Percentiles rank a stretch among this genome's conserved stretches.
Conservation (phyloP, 2,329 filamentous ascomycete species). For the Gyromitra esculenta region DNA sequence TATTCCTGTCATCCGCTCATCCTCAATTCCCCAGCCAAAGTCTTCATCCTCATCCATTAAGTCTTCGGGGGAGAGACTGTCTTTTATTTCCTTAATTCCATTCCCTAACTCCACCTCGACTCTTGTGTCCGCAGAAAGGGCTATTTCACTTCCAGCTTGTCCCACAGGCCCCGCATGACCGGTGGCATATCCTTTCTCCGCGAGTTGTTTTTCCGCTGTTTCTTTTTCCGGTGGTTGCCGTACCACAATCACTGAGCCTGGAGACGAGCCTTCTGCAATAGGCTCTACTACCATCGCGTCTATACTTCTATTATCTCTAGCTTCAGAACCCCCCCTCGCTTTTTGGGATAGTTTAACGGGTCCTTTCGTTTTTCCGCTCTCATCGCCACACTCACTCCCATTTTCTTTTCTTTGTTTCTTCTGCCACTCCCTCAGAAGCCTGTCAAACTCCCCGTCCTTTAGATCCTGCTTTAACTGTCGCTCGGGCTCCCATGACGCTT, state of each 20-base stretch:
- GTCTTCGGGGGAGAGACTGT: constrained; percentile 22
- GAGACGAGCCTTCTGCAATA: neutral
- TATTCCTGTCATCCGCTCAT: constrained; percentile 7
- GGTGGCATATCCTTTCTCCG: constrained; percentile 1
- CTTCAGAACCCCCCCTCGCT: neutral
- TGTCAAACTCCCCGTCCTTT: constrained; percentile 35
- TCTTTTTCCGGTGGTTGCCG: neutral
- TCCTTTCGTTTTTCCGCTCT: neutral
- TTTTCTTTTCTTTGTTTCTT: neutral
- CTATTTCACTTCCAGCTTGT: neutral
- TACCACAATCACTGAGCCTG: neutral
- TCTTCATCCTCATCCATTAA: constrained; percentile 21
- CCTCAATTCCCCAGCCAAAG: constrained; percentile 22
- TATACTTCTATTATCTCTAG: neutral
- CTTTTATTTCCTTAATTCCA: constrained; percentile 17
- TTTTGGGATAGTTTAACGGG: constrained; percentile 8
- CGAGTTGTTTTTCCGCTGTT: neutral
- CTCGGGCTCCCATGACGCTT: constrained; percentile 65
- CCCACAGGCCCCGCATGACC: neutral
- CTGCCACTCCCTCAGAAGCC: constrained; percentile 37
- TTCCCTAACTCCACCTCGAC: neutral
- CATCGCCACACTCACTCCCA: neutral
- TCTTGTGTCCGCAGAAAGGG: constrained; percentile 1
- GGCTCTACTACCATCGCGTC: neutral
- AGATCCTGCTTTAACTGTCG: constrained; percentile 37